Base-by-base conservation (phyloP, 805 yeast genomes). In the Schizosaccharomyces cryophilus region DNA sequence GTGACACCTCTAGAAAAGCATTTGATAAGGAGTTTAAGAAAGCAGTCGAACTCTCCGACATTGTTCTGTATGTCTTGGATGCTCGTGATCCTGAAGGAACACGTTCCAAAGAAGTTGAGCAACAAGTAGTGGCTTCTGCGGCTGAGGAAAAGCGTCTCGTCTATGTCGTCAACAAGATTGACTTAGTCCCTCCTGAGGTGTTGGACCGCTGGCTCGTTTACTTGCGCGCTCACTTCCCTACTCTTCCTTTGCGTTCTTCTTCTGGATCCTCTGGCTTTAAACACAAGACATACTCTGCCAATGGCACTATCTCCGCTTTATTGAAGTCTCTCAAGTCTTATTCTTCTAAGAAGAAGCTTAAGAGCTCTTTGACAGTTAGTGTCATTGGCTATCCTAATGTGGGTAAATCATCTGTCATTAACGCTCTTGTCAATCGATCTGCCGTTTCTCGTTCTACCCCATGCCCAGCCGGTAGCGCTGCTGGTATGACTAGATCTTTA, bases 71-170 rank as follows among this genome's bases (percentile, higher is more conserved):
- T 69, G 96, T 90, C n/a, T 74, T 90, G 68, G 98, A 90, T 73
- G 95, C 98, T 1, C 83, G 98, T 72, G 96, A 93, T 72, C 98
- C 98, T 61, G 95, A 87, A 71, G 83, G 87, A 21, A 90, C 97
- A 2, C 81, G 98, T 69, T 88, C 96, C 7, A 81, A 82, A 70
- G 87, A 81, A 69, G 89, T 93, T 54, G 98, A 93, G 75, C 85
- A 87, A 70, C 86, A 94, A 2, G 87, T 93, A 58, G 73, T 89
- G 63, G 84, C 83, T 68, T 79, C 81, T 66, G 85, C 85, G 63
- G 58, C 63, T 2, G 54, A 62, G 54, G 81, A 82, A 61, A 93
- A 93, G 72, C 80, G 96, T 69, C 77, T 93, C 64, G 85, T 93
- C 62, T 79, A 88, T 66, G 79, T 90, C 56, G 74, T 93, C 66